phyloP scores from a whole-genome alignment of 106 monocot genomes.

The Dioscorea dumetorum region DNA sequence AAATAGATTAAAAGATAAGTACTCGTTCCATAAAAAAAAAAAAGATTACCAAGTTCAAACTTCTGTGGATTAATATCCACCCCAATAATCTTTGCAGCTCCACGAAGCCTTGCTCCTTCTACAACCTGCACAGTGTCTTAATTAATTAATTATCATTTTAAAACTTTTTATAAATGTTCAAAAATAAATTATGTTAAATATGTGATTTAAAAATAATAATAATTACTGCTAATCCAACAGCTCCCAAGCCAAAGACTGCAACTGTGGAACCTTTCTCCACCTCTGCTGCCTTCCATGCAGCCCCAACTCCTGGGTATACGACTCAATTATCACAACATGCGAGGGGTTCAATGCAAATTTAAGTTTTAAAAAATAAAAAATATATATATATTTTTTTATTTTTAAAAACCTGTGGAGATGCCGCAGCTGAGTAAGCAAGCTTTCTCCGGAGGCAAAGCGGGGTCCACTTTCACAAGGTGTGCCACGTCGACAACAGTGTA shows the following conservation, averaged over 20 bases:
- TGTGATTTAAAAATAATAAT: background rate
- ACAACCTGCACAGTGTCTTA: slow-evolving; percentile 38
- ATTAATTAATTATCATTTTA: too few species aligned
- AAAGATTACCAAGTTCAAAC: slow-evolving; percentile 48
- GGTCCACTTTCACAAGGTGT: slow-evolving; percentile 42
- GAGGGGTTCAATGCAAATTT: too few species aligned
- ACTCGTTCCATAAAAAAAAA: background rate
- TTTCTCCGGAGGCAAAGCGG: slow-evolving; percentile 47
- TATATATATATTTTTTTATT: too few species aligned
- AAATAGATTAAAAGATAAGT: background rate
- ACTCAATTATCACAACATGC: background rate
- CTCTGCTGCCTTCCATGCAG: slow-evolving; percentile 69
- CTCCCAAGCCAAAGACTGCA: slow-evolving; percentile 77
- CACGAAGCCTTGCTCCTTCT: slow-evolving; percentile 63
- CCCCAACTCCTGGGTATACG: slow-evolving; percentile 62
- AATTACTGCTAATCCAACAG: slow-evolving; percentile 79
- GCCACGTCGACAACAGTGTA: slow-evolving; percentile 88
- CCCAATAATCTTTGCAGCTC: slow-evolving; percentile 79
- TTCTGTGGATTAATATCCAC: slow-evolving; percentile 80
- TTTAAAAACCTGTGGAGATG: slow-evolving; percentile 49
- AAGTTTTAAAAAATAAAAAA: too few species aligned
- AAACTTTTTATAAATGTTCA: too few species aligned
- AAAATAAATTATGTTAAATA: background rate
- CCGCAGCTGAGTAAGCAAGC: slow-evolving; percentile 95
- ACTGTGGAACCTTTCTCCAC: slow-evolving; percentile 71